phyloP scores from a whole-genome alignment of 148 eudicot species.

The Nyssa sinensis region DNA sequence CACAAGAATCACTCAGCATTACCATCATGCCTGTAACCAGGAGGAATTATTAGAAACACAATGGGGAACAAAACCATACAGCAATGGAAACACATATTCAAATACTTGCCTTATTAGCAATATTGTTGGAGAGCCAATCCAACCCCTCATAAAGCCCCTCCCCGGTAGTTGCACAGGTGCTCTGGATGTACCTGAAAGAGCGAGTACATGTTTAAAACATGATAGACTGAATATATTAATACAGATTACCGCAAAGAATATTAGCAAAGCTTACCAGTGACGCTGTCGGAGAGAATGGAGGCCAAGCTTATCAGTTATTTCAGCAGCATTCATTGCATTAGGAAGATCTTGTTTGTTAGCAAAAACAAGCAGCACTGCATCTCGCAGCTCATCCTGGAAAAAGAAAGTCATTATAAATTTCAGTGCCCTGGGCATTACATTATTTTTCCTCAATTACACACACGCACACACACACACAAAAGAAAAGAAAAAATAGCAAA shows the following conservation, averaged over 20 bases:
- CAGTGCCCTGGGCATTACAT: neutral
- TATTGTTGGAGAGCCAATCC: slow-evolving; percentile 60
- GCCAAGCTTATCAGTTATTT: slow-evolving; percentile 53
- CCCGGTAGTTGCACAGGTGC: slow-evolving; percentile 57
- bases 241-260: neutral
- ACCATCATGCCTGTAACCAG: slow-evolving; percentile 24
- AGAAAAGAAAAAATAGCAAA: neutral
- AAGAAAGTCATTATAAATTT: neutral
- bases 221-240: neutral
- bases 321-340: slow-evolving; percentile 59
- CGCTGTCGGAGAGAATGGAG: slow-evolving; percentile 56
- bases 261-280: slow-evolving; percentile 34
- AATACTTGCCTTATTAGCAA: slow-evolving; percentile 47
- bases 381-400: slow-evolving; percentile 46
- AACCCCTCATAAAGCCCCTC: slow-evolving; percentile 55
- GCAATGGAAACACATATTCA: neutral
- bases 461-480: neutral
- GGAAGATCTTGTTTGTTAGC: slow-evolving; percentile 62
- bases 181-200: slow-evolving; percentile 49
- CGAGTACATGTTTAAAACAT: neutral
- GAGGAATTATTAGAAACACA: neutral
- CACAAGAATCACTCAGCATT: neutral
- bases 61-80: neutral
- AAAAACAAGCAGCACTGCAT: slow-evolving; percentile 53
- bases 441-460: neutral